A percentile compares a stretch with the other conserved stretches of the same genome.
phyloP scores from a whole-genome alignment of 1,284 basidiomycete genomes.

The Ustanciosporium gigantosporum region DNA sequence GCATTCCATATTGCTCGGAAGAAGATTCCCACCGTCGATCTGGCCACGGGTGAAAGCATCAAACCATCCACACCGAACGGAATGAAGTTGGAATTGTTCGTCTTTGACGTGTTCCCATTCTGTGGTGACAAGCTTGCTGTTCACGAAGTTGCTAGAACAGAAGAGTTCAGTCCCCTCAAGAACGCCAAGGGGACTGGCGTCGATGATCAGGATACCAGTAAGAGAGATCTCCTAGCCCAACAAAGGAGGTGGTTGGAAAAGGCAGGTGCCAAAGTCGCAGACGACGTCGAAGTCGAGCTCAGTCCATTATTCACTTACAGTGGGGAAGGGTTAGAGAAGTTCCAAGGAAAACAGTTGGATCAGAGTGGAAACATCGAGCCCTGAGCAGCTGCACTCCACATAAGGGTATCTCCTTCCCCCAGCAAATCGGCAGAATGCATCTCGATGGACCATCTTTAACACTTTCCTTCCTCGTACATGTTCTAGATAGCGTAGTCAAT shows the following conservation, averaged over 20 bases:
- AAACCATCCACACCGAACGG: conserved; percentile 92
- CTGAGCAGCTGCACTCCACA: no score
- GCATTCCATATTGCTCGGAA: conserved; percentile 97
- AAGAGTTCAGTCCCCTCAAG: conserved; percentile 96
- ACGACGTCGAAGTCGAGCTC: conserved; percentile 82
- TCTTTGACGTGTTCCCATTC: conserved; percentile 98
- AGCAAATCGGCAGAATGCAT: no score
- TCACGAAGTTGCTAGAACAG: conserved; percentile 81
- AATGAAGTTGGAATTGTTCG: conserved; percentile 98
- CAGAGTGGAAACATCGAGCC: conserved; percentile 52
- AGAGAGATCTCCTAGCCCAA: conserved; percentile 86
- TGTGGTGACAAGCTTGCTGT: conserved; percentile 74
- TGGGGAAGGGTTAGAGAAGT: conserved; percentile 82
- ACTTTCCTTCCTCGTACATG: no score
- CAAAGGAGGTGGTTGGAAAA: conserved; percentile 80
- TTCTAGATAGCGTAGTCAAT: no score
- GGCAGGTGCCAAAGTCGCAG: conserved; percentile 75
- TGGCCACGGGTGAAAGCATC: conserved; percentile 65
- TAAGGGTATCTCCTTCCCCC: no score
- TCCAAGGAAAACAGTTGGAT: conserved; percentile 75
- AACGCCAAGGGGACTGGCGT: conserved; percentile 92
- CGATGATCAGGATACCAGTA: conserved; percentile 89
- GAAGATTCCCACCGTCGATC: conserved; percentile 81
- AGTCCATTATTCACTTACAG: conserved; percentile 86
- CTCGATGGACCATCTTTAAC: no score